These are phyloP conservation scores for Dictyostelium citrinum DNA, from an alignment of 78 protist species.

Conservation along the genomic window DNA sequence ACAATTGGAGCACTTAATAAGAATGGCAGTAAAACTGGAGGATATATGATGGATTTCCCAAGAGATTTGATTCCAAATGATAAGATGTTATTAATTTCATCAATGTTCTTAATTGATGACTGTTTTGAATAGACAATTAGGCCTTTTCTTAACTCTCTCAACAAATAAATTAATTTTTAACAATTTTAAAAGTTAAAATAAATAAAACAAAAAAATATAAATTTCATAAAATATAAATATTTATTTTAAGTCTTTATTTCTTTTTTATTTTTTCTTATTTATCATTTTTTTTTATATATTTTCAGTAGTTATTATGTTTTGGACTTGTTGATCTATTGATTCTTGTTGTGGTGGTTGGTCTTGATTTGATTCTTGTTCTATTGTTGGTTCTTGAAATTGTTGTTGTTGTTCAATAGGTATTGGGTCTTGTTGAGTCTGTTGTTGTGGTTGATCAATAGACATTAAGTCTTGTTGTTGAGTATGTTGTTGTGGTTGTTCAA, in stretches of 20 bases:
- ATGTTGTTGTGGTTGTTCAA: background rate
- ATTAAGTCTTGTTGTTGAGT: background rate
- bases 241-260: background rate
- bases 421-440: background rate
- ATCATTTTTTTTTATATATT: background rate
- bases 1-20: slow-evolving; percentile 34
- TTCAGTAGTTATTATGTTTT: background rate
- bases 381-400: background rate
- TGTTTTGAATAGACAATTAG: slow-evolving; percentile 51
- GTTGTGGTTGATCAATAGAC: background rate
- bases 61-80: background rate
- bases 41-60: slow-evolving; percentile 42
- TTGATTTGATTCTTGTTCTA: background rate
- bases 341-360: background rate
- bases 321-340: background rate
- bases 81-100: slow-evolving; percentile 43
- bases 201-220: background rate
- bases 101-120: slow-evolving; percentile 60
- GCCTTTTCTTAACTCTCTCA: background rate
- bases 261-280: background rate
- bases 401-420: background rate
- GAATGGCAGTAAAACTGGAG: slow-evolving; percentile 4
- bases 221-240: background rate
- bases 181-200: background rate
- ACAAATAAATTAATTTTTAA: background rate